phyloP scores from a whole-genome alignment of 2,329 filamentous ascomycete species.

The Fusarium veterinarium region DNA sequence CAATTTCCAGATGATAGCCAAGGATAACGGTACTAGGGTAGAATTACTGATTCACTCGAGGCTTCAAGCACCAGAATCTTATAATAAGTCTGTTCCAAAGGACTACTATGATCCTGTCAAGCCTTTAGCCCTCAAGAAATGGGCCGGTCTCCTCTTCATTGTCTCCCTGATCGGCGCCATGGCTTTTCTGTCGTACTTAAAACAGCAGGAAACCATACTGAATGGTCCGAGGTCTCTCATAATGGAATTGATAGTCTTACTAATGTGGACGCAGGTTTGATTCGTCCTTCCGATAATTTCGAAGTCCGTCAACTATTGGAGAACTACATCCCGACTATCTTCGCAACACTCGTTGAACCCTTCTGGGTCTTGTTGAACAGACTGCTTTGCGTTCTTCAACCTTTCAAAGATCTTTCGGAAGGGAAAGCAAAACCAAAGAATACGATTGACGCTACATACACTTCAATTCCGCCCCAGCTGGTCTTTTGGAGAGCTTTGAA shows the following conservation, averaged over 20 bases:
- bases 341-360: slow-evolving; percentile 68
- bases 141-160: no score
- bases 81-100: no score
- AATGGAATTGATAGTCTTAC: no score
- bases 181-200: no score
- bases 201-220: no score
- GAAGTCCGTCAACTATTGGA: slow-evolving; percentile 54
- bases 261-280: slow-evolving; percentile 41
- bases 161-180: no score
- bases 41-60: no score
- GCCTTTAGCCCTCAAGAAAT: no score
- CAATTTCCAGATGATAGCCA: slow-evolving; percentile 6
- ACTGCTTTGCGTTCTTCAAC: slow-evolving; percentile 63
- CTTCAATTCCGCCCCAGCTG: slow-evolving; percentile 66
- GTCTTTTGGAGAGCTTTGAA: slow-evolving; percentile 58
- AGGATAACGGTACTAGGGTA: no score
- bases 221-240: no score
- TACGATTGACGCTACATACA: slow-evolving; percentile 60
- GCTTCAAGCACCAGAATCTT: no score
- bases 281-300: slow-evolving; percentile 47
- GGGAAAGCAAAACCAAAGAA: slow-evolving; percentile 50
- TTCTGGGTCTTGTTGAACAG: slow-evolving; percentile 67
- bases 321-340: slow-evolving; percentile 64
- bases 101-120: no score
- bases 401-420: slow-evolving; percentile 60